Percentiles rank a stretch among this genome's conserved stretches.
These are phyloP conservation scores for Xylaria sp. DNA, from an alignment of 2,329 filamentous ascomycete species.

Conservation along the genomic window DNA sequence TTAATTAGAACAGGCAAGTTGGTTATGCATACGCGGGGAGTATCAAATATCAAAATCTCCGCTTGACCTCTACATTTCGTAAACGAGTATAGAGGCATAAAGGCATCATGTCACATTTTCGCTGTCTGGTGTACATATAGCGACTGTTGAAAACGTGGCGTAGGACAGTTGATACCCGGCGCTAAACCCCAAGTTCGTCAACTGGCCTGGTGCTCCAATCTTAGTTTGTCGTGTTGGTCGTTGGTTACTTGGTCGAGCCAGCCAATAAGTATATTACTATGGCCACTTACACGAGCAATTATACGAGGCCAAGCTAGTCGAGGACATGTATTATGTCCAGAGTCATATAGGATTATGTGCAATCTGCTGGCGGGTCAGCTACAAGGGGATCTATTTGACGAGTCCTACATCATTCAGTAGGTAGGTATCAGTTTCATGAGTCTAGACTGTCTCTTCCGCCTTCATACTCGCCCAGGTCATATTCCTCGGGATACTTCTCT, in stretches of 20 bases:
- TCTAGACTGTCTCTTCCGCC: slow-evolving; percentile 69
- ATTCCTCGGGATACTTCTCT: slow-evolving; percentile 87
- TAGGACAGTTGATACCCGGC: not conserved
- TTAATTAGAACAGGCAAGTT: too few relatives aligned
- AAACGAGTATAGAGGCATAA: too few relatives aligned
- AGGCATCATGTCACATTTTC: not conserved
- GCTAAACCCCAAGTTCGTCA: not conserved
- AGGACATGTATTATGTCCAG: not conserved
- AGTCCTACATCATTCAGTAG: not conserved
- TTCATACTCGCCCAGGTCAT: slow-evolving; percentile 78
- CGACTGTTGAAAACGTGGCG: not conserved
- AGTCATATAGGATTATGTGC: not conserved
- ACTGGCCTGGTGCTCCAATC: slow-evolving; percentile 11
- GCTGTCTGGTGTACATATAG: not conserved
- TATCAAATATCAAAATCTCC: too few relatives aligned
- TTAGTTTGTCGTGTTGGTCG: slow-evolving; percentile 21
- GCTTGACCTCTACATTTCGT: too few relatives aligned
- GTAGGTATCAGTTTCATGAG: slow-evolving; percentile 22
- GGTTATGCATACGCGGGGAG: too few relatives aligned
- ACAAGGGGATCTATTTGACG: not conserved
- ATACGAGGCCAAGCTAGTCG: not conserved
- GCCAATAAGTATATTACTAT: slow-evolving; percentile 14
- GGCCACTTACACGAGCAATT: not conserved
- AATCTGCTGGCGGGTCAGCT: not conserved
- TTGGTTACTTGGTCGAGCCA: slow-evolving; percentile 12